Percentiles rank a stretch among this genome's conserved stretches.
Conservation (phyloP, 805 yeast genomes). For the Suhomyces sp. region DNA sequence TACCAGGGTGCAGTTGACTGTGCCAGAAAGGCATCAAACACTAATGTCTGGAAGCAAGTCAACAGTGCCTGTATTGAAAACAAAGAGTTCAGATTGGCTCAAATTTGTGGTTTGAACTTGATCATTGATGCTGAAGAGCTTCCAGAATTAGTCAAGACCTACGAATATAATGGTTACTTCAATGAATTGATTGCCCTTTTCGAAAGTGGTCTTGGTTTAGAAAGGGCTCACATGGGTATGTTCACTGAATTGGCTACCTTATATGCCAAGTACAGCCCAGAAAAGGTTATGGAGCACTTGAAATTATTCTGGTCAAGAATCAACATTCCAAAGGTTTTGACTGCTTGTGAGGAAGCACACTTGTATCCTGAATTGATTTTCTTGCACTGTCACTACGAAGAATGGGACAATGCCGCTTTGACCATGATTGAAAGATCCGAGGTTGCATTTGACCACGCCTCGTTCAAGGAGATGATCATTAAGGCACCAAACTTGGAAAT, state of each 20-base stretch:
- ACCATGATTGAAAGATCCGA: constrained; percentile 95
- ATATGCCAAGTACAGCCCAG: constrained; percentile 87
- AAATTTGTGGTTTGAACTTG: constrained; percentile 96
- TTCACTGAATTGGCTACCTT: constrained; percentile 92
- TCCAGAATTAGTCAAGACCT: constrained; percentile 80
- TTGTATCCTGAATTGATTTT: constrained; percentile 95
- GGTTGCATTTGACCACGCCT: constrained; percentile 86
- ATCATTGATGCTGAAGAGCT: constrained; percentile 97
- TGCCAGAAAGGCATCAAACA: constrained; percentile 95
- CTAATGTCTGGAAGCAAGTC: constrained; percentile 95
- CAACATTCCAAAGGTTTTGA: constrained; percentile 94
- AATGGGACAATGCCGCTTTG: constrained; percentile 97
- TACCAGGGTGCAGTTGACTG: constrained; percentile 97
- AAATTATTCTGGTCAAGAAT: constrained; percentile 97
- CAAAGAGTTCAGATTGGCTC: constrained; percentile 94
- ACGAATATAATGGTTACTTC: constrained; percentile 88
- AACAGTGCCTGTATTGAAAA: constrained; percentile 94
- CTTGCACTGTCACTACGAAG: constrained; percentile 96
- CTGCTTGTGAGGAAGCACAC: constrained; percentile 91
- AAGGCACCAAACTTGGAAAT: constrained; percentile 96
- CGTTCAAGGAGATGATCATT: constrained; percentile 91
- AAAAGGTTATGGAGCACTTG: constrained; percentile 91
- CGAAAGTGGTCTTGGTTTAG: constrained; percentile 93
- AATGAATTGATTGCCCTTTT: constrained; percentile 87
- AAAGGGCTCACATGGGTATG: constrained; percentile 99